phyloP scores from a whole-genome alignment of 768 basidiomycete genomes.

The Candolleomyces eurysporus region DNA sequence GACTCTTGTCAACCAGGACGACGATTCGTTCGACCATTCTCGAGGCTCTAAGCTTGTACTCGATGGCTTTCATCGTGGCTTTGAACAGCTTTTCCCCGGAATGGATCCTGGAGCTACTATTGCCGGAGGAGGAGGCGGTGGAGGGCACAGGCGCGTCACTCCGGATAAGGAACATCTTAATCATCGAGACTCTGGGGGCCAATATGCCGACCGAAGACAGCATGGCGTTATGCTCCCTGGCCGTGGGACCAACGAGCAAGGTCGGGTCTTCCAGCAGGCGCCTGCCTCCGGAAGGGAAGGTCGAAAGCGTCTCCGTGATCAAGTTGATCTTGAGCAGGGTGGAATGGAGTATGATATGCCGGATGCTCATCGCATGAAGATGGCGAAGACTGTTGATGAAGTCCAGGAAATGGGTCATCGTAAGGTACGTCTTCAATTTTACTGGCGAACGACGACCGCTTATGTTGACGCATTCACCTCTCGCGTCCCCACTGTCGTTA shows the following conservation, averaged over 20 bases:
- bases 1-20: background rate
- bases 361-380: slow-evolving; percentile 16
- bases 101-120: too few relatives aligned
- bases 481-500: background rate
- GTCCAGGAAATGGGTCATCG: background rate
- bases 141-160: slow-evolving; percentile 13
- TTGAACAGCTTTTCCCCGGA: background rate
- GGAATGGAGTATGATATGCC: slow-evolving; percentile 6
- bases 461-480: background rate
- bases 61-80: background rate
- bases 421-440: background rate
- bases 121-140: background rate
- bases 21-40: background rate
- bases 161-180: background rate
- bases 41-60: background rate
- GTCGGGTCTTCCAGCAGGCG: slow-evolving; percentile 8
- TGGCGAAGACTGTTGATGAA: slow-evolving; percentile 2
- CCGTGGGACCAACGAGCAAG: slow-evolving; percentile 16
- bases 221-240: slow-evolving; percentile 1
- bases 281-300: background rate
- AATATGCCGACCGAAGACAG: background rate
- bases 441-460: background rate
- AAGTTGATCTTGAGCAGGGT: slow-evolving; percentile 12
- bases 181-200: background rate
- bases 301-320: slow-evolving; percentile 15